These are phyloP conservation scores for Graphiopsis chlorocephala DNA, from an alignment of 2,329 filamentous ascomycete genomes.

Conservation along the genomic window DNA sequence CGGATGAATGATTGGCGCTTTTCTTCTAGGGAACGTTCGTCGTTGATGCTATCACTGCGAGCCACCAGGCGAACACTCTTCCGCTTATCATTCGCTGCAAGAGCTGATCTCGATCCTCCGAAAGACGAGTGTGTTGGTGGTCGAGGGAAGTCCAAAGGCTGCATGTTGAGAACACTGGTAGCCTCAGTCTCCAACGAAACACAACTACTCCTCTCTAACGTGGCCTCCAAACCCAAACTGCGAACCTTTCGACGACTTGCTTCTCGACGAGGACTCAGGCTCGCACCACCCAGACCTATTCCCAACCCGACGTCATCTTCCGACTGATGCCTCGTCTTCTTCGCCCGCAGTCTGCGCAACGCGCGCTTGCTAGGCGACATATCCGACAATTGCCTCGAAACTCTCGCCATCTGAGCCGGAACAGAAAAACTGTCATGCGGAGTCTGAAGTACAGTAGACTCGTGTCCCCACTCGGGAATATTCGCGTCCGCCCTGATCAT, in stretches of 20 bases:
- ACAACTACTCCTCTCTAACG: constrained; percentile 35
- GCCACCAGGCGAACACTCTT: constrained; percentile 41
- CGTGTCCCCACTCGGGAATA: constrained; percentile 40
- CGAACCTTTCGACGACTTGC: constrained; percentile 17
- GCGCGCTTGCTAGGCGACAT: constrained; percentile 32
- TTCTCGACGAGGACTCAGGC: neutral
- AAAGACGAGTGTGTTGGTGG: constrained; percentile 28
- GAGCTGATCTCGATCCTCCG: neutral
- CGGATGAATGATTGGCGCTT: constrained; percentile 38
- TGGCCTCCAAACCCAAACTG: constrained; percentile 28
- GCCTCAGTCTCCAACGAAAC: constrained; percentile 39
- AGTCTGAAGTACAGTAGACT: constrained; percentile 36
- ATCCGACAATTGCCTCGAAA: constrained; percentile 33
- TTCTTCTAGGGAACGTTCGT: constrained; percentile 39
- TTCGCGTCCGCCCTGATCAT: constrained; percentile 39
- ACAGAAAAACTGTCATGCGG: constrained; percentile 45
- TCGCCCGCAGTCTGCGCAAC: constrained; percentile 31
- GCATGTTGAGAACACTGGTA: constrained; percentile 41
- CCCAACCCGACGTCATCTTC: constrained; percentile 26
- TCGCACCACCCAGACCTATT: constrained; percentile 19
- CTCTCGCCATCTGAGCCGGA: constrained; percentile 39
- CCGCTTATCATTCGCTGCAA: constrained; percentile 30
- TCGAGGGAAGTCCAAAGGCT: constrained; percentile 37
- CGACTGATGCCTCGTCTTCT: constrained; percentile 26
- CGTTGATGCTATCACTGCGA: constrained; percentile 36